Evolutionary conservation across 345 rosid genomes (phyloP).

Genomic region (Microcos paniculata): DNA sequence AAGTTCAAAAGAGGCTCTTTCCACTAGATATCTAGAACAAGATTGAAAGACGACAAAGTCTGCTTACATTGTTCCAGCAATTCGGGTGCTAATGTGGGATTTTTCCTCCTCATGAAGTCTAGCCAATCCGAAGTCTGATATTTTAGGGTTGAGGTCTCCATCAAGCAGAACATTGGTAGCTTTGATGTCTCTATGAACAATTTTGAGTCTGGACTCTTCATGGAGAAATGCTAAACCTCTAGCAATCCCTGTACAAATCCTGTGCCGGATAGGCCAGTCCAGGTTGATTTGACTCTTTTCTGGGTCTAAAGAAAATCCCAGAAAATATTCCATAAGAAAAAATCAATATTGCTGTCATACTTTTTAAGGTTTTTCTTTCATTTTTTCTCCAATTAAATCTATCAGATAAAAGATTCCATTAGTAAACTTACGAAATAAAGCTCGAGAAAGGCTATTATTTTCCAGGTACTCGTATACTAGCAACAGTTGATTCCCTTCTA

Average conservation of each 20-base stretch:
- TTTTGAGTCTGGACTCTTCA: conserved; percentile 48
- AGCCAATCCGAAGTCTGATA: conserved; percentile 60
- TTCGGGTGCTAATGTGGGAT: conserved; percentile 47
- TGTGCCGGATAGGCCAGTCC: conserved; percentile 49
- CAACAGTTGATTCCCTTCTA: conserved; percentile 56
- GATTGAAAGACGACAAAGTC: not conserved
- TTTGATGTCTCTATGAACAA: conserved; percentile 62
- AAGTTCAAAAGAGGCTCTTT: not conserved
- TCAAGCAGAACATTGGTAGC: conserved; percentile 49
- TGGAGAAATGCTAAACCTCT: conserved; percentile 63
- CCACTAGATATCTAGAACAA: not conserved
- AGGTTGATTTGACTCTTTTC: conserved; percentile 26
- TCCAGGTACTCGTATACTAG: conserved; percentile 73
- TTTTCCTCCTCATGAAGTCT: conserved; percentile 48
- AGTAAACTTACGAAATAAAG: conserved; percentile 55
- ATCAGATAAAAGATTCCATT: not conserved
- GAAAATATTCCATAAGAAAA: not conserved
- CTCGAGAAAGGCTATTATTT: conserved; percentile 58
- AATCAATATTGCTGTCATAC: not conserved
- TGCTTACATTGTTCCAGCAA: conserved; percentile 59
- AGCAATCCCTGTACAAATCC: conserved; percentile 54
- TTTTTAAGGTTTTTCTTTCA: not conserved
- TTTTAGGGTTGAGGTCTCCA: conserved; percentile 47
- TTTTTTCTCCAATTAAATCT: not conserved
- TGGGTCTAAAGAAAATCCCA: conserved; percentile 18